Percentiles rank a stretch among this genome's conserved stretches.
These are phyloP conservation scores for Zymoseptoria ardabiliae DNA, from an alignment of 2,329 filamentous ascomycete species.

Conservation along the genomic window DNA sequence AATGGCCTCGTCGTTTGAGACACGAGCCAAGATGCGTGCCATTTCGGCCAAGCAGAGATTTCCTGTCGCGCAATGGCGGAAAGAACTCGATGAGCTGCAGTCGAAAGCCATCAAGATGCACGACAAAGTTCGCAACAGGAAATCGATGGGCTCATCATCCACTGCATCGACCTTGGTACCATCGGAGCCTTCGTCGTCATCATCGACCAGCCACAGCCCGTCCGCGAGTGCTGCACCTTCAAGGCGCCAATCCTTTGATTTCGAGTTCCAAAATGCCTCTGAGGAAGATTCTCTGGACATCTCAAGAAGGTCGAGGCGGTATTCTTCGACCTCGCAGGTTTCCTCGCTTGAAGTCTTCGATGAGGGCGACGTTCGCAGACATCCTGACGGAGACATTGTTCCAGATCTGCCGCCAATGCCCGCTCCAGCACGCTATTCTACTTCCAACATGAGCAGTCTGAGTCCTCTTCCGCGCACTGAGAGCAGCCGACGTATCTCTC, in stretches of 20 bases:
- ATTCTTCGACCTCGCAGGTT: background rate
- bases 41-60: conserved; percentile 58
- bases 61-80: conserved; percentile 58
- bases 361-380: background rate
- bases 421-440: background rate
- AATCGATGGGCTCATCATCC: background rate
- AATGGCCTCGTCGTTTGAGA: conserved; percentile 47
- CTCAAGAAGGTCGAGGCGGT: background rate
- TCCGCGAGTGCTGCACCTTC: background rate
- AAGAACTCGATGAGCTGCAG: conserved; percentile 55
- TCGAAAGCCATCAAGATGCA: conserved; percentile 50
- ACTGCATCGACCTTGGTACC: background rate
- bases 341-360: background rate
- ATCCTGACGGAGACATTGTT: background rate
- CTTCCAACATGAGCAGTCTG: background rate
- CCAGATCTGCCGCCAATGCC: background rate
- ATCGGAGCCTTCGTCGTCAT: background rate
- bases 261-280: background rate
- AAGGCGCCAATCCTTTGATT: background rate
- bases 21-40: conserved; percentile 55
- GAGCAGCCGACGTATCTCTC: background rate
- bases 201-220: background rate
- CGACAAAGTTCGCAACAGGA: conserved; percentile 31
- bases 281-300: background rate
- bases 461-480: background rate